A percentile compares a stretch with the other conserved stretches of the same genome.
Evolutionary conservation across 805 yeast genomes (phyloP).

Genomic region (Pachysolen tannophilus): DNA sequence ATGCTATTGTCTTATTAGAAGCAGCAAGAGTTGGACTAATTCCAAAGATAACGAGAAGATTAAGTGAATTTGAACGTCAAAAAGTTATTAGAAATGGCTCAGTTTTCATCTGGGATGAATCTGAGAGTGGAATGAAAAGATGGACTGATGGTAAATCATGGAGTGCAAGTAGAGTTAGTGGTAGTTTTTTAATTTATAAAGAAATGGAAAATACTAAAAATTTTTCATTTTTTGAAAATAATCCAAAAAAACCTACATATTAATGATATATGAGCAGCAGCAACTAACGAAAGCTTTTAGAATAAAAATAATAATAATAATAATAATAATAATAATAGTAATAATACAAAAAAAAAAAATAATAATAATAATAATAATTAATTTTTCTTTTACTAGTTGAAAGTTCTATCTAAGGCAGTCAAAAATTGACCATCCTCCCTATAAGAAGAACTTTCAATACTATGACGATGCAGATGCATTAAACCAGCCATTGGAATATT

Average conservation of each 20-base stretch:
- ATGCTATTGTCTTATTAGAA: slow-evolving; percentile 58
- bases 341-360: neutral
- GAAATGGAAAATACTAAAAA: slow-evolving; percentile 40
- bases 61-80: slow-evolving; percentile 45
- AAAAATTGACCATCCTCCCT: slow-evolving; percentile 29
- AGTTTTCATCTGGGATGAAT: slow-evolving; percentile 66
- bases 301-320: slow-evolving; percentile 1
- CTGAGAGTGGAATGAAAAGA: slow-evolving; percentile 60
- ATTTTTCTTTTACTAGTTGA: slow-evolving; percentile 7
- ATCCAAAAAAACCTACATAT: neutral
- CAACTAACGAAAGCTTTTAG: neutral
- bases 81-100: slow-evolving; percentile 47
- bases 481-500: slow-evolving; percentile 4
- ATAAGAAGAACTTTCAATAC: slow-evolving; percentile 16
- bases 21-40: slow-evolving; percentile 51
- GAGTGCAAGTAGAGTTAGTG: slow-evolving; percentile 65
- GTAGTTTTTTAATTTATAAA: slow-evolving; percentile 52
- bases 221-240: slow-evolving; percentile 2
- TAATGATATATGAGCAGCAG: slow-evolving; percentile 2
- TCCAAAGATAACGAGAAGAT: slow-evolving; percentile 51
- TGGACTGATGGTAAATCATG: slow-evolving; percentile 77
- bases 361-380: neutral
- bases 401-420: slow-evolving; percentile 23
- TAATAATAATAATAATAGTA: slow-evolving; percentile 10
- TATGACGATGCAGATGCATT: no score